Percentiles rank a stretch among this genome's conserved stretches.
These are phyloP conservation scores for Candida michaelii DNA, from an alignment of 805 yeast species.

Conservation along the genomic window DNA sequence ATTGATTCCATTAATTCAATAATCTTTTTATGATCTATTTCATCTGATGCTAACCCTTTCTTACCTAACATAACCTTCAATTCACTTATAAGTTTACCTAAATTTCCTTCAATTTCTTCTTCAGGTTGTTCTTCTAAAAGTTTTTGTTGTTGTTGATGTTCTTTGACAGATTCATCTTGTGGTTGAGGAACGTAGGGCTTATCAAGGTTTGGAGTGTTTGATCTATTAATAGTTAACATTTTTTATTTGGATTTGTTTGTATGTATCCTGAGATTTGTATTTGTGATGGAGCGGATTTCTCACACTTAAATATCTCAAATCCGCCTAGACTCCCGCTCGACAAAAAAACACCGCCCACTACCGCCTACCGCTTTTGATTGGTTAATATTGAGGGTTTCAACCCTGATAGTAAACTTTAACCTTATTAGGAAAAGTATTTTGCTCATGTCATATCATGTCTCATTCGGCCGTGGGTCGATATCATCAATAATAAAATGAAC, in stretches of 20 bases:
- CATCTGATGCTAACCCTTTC: conserved; percentile 41
- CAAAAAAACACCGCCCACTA: conserved; percentile 2
- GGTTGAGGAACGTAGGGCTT: not conserved
- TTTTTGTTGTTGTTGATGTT: not conserved
- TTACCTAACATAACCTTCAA: conserved; percentile 13
- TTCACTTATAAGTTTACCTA: conserved; percentile 26
- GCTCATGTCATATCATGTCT: conserved; percentile 1
- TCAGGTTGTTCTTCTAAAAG: conserved; percentile 3
- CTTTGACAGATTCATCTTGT: not conserved
- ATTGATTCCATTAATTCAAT: conserved; percentile 48
- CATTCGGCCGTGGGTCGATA: too few relatives aligned
- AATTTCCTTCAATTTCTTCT: conserved; percentile 18
- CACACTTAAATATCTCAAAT: not conserved
- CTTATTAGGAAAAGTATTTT: not conserved
- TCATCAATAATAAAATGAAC: too few relatives aligned
- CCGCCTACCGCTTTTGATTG: conserved; percentile 4
- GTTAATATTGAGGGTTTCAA: not conserved
- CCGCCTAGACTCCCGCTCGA: conserved; percentile 3
- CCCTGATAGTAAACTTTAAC: conserved; percentile 2
- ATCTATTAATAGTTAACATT: conserved; percentile 4
- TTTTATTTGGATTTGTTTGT: not conserved
- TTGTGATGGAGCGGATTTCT: conserved; percentile 4
- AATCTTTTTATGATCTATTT: conserved; percentile 52
- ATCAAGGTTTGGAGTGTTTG: conserved; percentile 4
- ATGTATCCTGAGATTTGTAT: conserved; percentile 1